phyloP scores from a whole-genome alignment of 1,139 yeast species.

The Meyerozyma smithsonii region DNA sequence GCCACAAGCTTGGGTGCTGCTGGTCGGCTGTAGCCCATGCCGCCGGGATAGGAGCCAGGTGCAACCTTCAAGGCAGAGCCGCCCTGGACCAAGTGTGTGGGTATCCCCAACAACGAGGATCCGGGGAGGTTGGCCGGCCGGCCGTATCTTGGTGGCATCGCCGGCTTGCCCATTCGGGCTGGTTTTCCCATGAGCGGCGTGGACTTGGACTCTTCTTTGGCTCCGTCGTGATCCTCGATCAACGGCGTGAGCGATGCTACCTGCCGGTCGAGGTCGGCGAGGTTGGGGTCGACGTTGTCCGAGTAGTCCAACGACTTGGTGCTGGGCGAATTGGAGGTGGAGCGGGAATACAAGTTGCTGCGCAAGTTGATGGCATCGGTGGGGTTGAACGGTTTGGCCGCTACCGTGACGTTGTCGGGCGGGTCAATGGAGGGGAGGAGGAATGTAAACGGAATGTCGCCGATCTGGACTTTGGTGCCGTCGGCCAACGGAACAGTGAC shows the following conservation, averaged over 20 bases:
- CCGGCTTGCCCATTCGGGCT: conserved; percentile 39
- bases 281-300: conserved; percentile 5
- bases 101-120: conserved; percentile 9
- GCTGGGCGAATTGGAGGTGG: conserved; percentile 17
- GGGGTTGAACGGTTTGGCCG: conserved; percentile 43
- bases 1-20: neutral
- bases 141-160: conserved; percentile 38
- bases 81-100: conserved; percentile 1
- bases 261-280: conserved; percentile 1
- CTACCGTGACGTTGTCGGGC: conserved; percentile 11
- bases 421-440: conserved; percentile 60
- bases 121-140: conserved; percentile 22
- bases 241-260: neutral
- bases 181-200: conserved; percentile 41
- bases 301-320: conserved; percentile 5
- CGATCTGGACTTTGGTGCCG: conserved; percentile 84
- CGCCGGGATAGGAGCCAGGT: conserved; percentile 1
- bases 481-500: conserved; percentile 81
- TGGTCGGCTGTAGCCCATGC: neutral
- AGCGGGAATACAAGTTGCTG: conserved; percentile 33
- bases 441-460: conserved; percentile 84
- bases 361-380: conserved; percentile 51
- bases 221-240: conserved; percentile 14
- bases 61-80: conserved; percentile 1
- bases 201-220: conserved; percentile 35